phyloP scores from a whole-genome alignment of 75 land plant genomes.

The Gnetum montanum region DNA sequence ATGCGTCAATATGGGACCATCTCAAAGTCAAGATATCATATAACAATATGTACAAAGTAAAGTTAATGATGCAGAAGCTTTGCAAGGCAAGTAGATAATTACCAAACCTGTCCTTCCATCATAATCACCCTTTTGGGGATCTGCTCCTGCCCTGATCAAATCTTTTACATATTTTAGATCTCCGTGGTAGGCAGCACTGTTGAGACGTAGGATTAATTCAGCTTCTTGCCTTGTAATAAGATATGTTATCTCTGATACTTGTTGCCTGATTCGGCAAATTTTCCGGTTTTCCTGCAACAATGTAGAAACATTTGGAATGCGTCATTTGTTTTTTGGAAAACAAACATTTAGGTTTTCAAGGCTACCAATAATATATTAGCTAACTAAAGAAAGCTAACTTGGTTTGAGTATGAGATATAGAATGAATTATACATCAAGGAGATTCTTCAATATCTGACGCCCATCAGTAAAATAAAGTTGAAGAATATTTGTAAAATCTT shows the following conservation, averaged over 20 bases:
- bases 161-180: constrained; percentile 49
- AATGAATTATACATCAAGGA: constrained; percentile 22
- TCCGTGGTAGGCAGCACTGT: constrained; percentile 72
- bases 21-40: no score
- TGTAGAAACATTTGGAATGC: neutral
- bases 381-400: neutral
- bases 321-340: neutral
- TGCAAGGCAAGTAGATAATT: no score
- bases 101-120: constrained; percentile 64
- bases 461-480: constrained; percentile 57
- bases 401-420: neutral
- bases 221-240: constrained; percentile 61
- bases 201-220: constrained; percentile 57
- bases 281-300: constrained; percentile 22
- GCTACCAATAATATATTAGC: neutral
- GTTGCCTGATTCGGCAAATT: constrained; percentile 25
- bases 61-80: no score
- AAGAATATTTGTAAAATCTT: constrained; percentile 43
- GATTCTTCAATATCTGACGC: constrained; percentile 44
- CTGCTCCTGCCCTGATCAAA: constrained; percentile 64
- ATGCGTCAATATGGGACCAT: no score
- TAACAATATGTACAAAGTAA: no score
- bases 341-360: no score
- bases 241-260: constrained; percentile 54
- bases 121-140: constrained; percentile 60